These are phyloP conservation scores for Hymenoscyphus infarciens DNA, from an alignment of 2,329 filamentous ascomycete species.

Conservation along the genomic window DNA sequence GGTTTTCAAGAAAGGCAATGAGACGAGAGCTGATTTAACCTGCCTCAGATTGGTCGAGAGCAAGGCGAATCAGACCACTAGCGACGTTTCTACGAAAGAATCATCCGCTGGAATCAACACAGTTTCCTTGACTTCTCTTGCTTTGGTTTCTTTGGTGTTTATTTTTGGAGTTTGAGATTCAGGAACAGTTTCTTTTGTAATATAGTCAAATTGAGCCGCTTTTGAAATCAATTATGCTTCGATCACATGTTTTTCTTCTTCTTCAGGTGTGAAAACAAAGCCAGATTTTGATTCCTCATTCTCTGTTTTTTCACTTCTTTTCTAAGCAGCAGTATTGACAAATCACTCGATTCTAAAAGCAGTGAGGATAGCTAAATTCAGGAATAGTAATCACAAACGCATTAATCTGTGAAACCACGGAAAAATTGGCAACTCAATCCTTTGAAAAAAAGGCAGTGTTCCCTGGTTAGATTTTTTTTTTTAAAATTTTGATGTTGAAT, in stretches of 20 bases:
- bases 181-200: neutral
- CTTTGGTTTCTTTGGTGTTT: neutral
- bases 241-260: too few species aligned
- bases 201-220: neutral
- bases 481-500: neutral
- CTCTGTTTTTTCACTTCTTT: too few species aligned
- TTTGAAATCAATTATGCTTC: too few species aligned
- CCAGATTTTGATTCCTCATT: neutral
- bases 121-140: neutral
- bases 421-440: neutral
- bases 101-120: slow-evolving; percentile 1
- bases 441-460: neutral
- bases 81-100: neutral
- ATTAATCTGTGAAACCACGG: neutral
- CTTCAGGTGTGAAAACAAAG: too few species aligned
- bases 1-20: slow-evolving; percentile 4
- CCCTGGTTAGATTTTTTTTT: neutral
- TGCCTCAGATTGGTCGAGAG: slow-evolving; percentile 6
- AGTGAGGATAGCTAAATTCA: neutral
- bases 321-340: too few species aligned
- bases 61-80: slow-evolving; percentile 3
- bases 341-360: too few species aligned
- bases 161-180: neutral
- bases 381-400: neutral
- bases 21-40: slow-evolving; percentile 4